Evolutionary conservation across 768 basidiomycete species (phyloP), one percentile per base, ranked within the genome.

Genomic region (Harrya chromipes): DNA sequence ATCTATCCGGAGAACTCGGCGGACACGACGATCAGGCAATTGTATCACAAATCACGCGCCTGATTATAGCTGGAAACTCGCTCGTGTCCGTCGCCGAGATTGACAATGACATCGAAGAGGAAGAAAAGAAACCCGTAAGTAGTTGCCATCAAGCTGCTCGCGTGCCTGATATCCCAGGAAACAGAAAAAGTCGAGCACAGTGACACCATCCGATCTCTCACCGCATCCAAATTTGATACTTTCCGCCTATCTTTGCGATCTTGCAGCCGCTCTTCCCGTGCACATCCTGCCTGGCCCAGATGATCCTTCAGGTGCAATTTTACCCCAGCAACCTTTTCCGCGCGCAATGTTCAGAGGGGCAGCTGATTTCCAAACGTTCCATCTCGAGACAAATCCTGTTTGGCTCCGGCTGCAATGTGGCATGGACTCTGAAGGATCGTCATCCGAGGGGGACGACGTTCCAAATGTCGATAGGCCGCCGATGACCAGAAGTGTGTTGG

Each of bases 311-410:
- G 92, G 90, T 0, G 78, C 80, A 0, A 92, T 94, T 34, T 72
- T 99, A 56, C 97, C 97, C 4, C 97, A 99, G 65, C 97, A 97
- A 61, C 79, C 91, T 0, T 79, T 98, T 57, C 97, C 97, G 41
- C 81, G 85, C 27, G 87, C 91, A 6, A 94, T 98, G 87, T 87
- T 99, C 53, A 83, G 90, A 49, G 71, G 74, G 26, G 67, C 70
- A 49, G 75, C 79, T 49, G 72, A 72, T 27, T 81, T 79, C 47
- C 72, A 80, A 23, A 78, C 81, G 6, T 90, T 97, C 63, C 69
- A 72, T 19, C 84, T 84, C 59, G 87, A 89, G 70, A 94, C 92
- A 10, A 99, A 98, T 62, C 97, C 97, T 14, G 80, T 82, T 35
- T 97, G 92, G 75, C 70, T 97, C 42, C 82, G 81, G 46, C 60